Evolutionary conservation across 176 grass and related monocot species (phyloP).

Genomic region (Rhynchospora breviuscula): DNA sequence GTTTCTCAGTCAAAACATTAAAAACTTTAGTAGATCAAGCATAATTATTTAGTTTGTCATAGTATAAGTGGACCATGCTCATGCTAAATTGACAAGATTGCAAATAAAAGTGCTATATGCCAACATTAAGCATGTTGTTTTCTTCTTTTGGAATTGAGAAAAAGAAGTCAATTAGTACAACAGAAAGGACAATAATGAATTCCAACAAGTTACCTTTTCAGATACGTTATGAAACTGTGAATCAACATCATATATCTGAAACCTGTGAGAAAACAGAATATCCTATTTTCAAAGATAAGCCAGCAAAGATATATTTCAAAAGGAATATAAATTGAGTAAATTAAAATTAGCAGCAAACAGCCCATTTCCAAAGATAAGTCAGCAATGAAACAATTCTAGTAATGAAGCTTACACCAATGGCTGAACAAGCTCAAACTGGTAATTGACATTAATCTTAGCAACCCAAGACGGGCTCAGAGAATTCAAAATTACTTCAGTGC

Average conservation of each 20-base stretch:
- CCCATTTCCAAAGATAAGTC: no score
- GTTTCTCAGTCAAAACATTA: not conserved
- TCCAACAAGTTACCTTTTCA: slow-evolving; percentile 53
- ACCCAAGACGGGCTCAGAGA: slow-evolving; percentile 65
- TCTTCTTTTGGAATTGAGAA: slow-evolving; percentile 24
- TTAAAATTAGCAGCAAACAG: not conserved
- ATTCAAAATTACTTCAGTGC: slow-evolving; percentile 88
- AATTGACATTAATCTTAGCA: slow-evolving; percentile 66
- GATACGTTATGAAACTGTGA: slow-evolving; percentile 64
- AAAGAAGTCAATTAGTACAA: slow-evolving; percentile 9
- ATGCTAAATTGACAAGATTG: not conserved
- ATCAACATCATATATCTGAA: slow-evolving; percentile 77
- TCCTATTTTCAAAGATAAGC: slow-evolving; percentile 25
- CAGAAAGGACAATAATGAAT: slow-evolving; percentile 20
- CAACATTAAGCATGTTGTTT: not conserved
- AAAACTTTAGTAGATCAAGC: not conserved
- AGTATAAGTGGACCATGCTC: not conserved
- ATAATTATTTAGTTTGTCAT: not conserved
- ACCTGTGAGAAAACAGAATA: slow-evolving; percentile 40
- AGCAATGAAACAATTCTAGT: slow-evolving; percentile 23
- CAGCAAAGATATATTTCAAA: slow-evolving; percentile 14
- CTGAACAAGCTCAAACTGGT: slow-evolving; percentile 93
- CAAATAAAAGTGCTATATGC: not conserved
- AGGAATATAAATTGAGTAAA: slow-evolving; percentile 11
- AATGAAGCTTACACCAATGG: slow-evolving; percentile 72